These are phyloP conservation scores for Trichothecium roseum DNA, from an alignment of 2,329 filamentous ascomycete genomes.

Conservation along the genomic window DNA sequence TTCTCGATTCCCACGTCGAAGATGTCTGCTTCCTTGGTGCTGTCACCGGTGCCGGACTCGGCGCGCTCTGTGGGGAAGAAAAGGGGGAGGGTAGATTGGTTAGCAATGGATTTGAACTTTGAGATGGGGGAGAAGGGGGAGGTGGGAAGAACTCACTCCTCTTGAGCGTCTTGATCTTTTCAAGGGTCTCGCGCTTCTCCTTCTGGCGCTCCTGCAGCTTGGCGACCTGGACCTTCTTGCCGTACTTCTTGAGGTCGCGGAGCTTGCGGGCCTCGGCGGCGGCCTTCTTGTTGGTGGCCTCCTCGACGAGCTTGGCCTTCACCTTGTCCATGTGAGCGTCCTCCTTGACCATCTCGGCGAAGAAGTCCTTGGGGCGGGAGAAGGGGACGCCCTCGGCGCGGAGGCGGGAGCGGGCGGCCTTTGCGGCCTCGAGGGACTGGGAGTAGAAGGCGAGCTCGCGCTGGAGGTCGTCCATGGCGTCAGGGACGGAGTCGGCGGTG, in stretches of 20 bases:
- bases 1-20: constrained; percentile 84
- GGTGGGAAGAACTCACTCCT: constrained; percentile 53
- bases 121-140: constrained; percentile 3
- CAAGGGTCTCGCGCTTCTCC: constrained; percentile 83
- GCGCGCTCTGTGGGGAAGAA: constrained; percentile 58
- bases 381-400: constrained; percentile 79
- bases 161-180: constrained; percentile 93
- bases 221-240: constrained; percentile 93
- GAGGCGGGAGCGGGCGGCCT: constrained; percentile 60
- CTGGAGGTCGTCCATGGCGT: constrained; percentile 83
- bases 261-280: constrained; percentile 82
- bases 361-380: constrained; percentile 85
- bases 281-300: constrained; percentile 86
- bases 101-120: neutral
- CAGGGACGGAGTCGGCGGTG: constrained; percentile 57
- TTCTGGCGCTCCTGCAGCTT: constrained; percentile 92
- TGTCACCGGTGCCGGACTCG: constrained; percentile 50
- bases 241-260: constrained; percentile 96
- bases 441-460: constrained; percentile 91
- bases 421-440: constrained; percentile 72
- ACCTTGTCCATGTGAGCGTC: constrained; percentile 98
- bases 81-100: neutral
- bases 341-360: constrained; percentile 97
- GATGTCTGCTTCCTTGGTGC: constrained; percentile 70
- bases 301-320: constrained; percentile 84